These are phyloP conservation scores for Pseudogymnoascus sp. DNA, from an alignment of 2,329 filamentous ascomycete genomes.

Conservation along the genomic window DNA sequence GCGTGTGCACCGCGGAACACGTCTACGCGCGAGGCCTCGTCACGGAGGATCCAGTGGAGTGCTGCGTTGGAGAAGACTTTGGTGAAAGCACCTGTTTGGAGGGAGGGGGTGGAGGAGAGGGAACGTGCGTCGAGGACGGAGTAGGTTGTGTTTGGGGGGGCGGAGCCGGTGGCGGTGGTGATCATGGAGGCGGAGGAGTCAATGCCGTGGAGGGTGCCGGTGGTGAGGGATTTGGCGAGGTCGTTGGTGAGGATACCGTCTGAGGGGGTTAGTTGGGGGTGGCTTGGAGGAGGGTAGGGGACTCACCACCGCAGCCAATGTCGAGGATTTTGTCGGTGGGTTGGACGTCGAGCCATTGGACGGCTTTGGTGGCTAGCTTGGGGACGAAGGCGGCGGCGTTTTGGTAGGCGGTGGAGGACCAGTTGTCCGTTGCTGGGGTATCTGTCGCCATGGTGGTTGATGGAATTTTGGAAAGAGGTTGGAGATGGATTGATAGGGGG, in stretches of 20 bases:
- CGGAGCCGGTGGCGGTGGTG: slow-evolving; percentile 33
- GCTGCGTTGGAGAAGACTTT: slow-evolving; percentile 61
- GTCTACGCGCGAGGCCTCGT: slow-evolving; percentile 30
- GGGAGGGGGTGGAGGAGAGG: not conserved
- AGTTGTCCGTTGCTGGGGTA: not conserved
- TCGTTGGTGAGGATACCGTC: slow-evolving; percentile 52
- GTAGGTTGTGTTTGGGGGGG: slow-evolving; percentile 17
- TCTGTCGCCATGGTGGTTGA: not conserved
- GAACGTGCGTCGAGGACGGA: slow-evolving; percentile 14
- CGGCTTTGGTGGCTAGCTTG: slow-evolving; percentile 49
- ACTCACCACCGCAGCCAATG: slow-evolving; percentile 53
- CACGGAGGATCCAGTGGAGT: slow-evolving; percentile 56
- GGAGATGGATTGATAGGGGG: not conserved
- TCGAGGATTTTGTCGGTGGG: slow-evolving; percentile 52
- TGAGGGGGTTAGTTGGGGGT: slow-evolving; percentile 21
- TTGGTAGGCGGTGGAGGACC: slow-evolving; percentile 39
- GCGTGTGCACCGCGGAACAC: slow-evolving; percentile 28
- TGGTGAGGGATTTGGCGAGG: slow-evolving; percentile 38
- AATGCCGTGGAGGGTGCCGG: slow-evolving; percentile 45
- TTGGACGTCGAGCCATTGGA: slow-evolving; percentile 50
- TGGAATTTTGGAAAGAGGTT: not conserved
- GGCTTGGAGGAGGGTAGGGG: not conserved
- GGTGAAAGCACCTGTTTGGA: slow-evolving; percentile 19
- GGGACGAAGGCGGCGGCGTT: slow-evolving; percentile 56
- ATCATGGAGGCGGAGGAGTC: slow-evolving; percentile 55